Conservation (phyloP, 179 eudicot genomes). For the Spergularia azorica region DNA sequence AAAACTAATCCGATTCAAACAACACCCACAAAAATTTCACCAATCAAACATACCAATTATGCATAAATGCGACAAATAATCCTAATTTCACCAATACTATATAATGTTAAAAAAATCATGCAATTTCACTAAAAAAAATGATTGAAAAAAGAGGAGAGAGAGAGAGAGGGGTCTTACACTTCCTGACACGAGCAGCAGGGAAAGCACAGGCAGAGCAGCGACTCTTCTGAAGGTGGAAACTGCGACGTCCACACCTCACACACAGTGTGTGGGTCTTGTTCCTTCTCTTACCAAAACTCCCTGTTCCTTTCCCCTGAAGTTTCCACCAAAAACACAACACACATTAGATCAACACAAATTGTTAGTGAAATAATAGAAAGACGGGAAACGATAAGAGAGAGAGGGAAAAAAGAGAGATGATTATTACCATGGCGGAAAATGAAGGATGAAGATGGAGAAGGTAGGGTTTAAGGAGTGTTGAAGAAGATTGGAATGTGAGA, state of each 20-base stretch:
- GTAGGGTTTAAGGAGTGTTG: background rate
- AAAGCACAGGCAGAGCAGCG: constrained; percentile 72
- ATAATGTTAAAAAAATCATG: background rate
- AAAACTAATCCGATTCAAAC: too few species aligned
- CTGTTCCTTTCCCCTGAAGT: constrained; percentile 69
- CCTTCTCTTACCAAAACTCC: constrained; percentile 83
- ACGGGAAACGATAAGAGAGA: too few species aligned
- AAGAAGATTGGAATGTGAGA: too few species aligned
- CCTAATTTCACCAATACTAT: too few species aligned
- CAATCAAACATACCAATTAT: too few species aligned
- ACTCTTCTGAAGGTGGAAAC: constrained; percentile 80
- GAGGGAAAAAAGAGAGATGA: too few species aligned
- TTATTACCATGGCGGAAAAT: background rate
- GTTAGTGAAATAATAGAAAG: too few species aligned
- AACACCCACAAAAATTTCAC: too few species aligned
- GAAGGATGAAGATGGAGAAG: too few species aligned
- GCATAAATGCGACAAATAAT: too few species aligned
- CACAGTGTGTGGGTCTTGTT: constrained; percentile 90
- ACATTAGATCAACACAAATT: background rate
- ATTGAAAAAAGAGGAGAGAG: background rate
- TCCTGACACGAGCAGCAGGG: constrained; percentile 70
- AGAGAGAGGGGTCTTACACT: constrained; percentile 33
- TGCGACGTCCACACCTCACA: constrained; percentile 70
- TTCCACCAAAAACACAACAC: background rate
- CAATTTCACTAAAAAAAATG: background rate